Conservation (phyloP, 495 filamentous ascomycete genomes). For the Opeltia flavorubescens region DNA sequence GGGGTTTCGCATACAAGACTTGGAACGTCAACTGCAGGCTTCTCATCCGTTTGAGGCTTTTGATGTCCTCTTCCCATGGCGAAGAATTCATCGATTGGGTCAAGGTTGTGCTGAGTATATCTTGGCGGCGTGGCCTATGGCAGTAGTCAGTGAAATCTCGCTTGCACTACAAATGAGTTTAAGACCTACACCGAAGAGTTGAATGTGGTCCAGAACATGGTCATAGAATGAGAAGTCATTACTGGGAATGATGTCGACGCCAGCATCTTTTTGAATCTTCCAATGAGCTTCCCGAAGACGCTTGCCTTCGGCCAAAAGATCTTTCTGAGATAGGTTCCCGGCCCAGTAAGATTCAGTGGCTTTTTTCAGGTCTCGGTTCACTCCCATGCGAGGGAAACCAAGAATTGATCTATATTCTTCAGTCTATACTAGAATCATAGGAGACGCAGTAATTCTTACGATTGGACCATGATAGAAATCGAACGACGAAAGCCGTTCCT, state of each 20-base stretch:
- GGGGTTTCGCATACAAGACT: slow-evolving; percentile 38
- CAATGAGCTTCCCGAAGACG: slow-evolving; percentile 90
- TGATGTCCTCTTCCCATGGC: slow-evolving; percentile 98
- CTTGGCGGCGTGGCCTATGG: slow-evolving; percentile 70
- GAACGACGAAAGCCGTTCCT: too few relatives aligned
- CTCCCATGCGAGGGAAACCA: slow-evolving; percentile 90
- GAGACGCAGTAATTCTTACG: slow-evolving; percentile 30
- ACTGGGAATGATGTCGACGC: slow-evolving; percentile 92
- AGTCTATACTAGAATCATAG: not conserved
- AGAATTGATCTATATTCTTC: slow-evolving; percentile 41
- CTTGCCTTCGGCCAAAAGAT: slow-evolving; percentile 87
- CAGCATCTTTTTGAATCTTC: slow-evolving; percentile 97
- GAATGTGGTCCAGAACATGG: slow-evolving; percentile 96
- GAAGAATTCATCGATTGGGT: slow-evolving; percentile 91
- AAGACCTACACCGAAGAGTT: slow-evolving; percentile 79
- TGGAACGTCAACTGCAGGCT: slow-evolving; percentile 76
- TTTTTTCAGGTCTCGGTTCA: slow-evolving; percentile 98
- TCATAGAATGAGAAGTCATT: slow-evolving; percentile 99
- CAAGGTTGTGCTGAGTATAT: slow-evolving; percentile 73
- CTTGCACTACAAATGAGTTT: not conserved
- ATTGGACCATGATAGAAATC: slow-evolving; percentile 90
- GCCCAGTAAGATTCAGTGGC: slow-evolving; percentile 96
- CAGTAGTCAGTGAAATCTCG: not conserved
- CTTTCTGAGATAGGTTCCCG: slow-evolving; percentile 78
- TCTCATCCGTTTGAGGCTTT: slow-evolving; percentile 42